Evolutionary conservation across 2,329 filamentous ascomycete genomes (phyloP), one percentile per base, ranked within the genome.

Genomic region (Lachnellula hyalina): DNA sequence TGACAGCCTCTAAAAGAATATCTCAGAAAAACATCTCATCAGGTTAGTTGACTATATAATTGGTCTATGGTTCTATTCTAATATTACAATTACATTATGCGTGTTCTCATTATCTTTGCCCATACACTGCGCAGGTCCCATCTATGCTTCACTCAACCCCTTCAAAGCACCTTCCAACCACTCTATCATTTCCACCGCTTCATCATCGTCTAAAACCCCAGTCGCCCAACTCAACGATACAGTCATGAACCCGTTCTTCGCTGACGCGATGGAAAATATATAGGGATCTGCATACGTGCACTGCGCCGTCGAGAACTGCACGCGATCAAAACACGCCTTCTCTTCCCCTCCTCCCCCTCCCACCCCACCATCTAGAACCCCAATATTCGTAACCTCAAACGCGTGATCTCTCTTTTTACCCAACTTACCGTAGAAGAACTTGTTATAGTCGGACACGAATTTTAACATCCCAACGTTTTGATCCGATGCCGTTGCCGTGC

Each of bases 301-400:
- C n/a, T 53, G 23, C 28, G 36, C 35, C 4, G 48, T 28, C 14
- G 53, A 54, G 41, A 62, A 61, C 6, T 46, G 36, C n/a, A 57
- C 34, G 17, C 48, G 53, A 49, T 62, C 59, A 53, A 64, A 62
- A 2, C 11, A 51, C 7, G 55, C 59, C 19, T 50, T 57, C 17
- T 32, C 40, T 19, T 28, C 44, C 28, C 54, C 28, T 6, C 49
- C 40, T 19, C 23, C 44, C 28, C 54, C 28, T 6, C 49, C 50
- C 23, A 50, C 28, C 3, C 57, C 59, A 23, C 62, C 60, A 56
- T 67, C 62, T 17, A 78, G 61, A 25, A 71, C 70, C 1, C 81
- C 80, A 15, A 82, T 59, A 62, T 83, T 84, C 56, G 77, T 80
- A 6, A 83, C 61, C 57, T 77, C 75, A 74, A 78, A 83, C 0